These are phyloP conservation scores for Eutrema salsugineum DNA, from an alignment of 441 rosid species.

Conservation along the genomic window DNA sequence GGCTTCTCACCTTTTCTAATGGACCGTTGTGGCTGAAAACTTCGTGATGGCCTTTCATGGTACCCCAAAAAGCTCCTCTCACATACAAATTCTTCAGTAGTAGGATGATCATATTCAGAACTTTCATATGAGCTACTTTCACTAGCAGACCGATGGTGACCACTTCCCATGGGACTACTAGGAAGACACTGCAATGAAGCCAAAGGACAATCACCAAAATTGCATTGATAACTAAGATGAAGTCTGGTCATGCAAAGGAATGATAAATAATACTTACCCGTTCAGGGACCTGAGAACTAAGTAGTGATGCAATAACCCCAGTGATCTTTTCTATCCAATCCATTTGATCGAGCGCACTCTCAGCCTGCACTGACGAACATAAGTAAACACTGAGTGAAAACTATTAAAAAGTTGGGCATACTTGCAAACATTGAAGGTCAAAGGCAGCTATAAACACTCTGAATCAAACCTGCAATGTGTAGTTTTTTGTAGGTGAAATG, in stretches of 20 bases:
- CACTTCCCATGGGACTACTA: slow-evolving; percentile 88
- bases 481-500: slow-evolving; percentile 97
- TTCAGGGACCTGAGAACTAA: slow-evolving; percentile 96
- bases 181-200: slow-evolving; percentile 62
- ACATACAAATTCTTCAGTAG: slow-evolving; percentile 67
- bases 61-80: slow-evolving; percentile 61
- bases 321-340: slow-evolving; percentile 99
- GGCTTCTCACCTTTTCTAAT: slow-evolving; percentile 84
- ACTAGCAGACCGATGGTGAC: slow-evolving; percentile 97
- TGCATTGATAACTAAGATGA: slow-evolving; percentile 11
- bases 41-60: slow-evolving; percentile 76
- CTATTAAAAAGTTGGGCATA: slow-evolving; percentile 20
- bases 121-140: slow-evolving; percentile 99
- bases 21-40: slow-evolving; percentile 68
- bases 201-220: slow-evolving; percentile 27
- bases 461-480: slow-evolving; percentile 89
- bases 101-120: slow-evolving; percentile 87
- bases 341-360: slow-evolving; percentile 97
- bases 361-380: slow-evolving; percentile 98
- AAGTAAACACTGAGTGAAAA: slow-evolving; percentile 48
- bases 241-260: slow-evolving; percentile 10
- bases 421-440: not conserved
- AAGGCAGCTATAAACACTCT: slow-evolving; percentile 22
- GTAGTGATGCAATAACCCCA: slow-evolving; percentile 98
- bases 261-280: slow-evolving; percentile 46